Evolutionary conservation across 2,329 filamentous ascomycete species (phyloP).

Genomic region (Diaporthe sp.): DNA sequence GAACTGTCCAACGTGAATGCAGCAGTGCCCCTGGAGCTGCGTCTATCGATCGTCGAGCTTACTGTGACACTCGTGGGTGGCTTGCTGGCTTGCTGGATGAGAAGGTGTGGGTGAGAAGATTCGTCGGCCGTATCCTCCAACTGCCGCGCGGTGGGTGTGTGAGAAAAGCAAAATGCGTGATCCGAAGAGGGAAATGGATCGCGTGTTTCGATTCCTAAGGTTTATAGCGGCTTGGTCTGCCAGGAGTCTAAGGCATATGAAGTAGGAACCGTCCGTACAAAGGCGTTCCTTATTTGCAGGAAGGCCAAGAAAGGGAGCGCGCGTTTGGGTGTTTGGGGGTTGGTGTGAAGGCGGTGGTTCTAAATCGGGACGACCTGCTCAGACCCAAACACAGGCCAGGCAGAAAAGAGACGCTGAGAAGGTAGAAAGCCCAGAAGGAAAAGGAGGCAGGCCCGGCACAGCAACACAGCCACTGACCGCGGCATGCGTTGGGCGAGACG

Average conservation of each 20-base stretch:
- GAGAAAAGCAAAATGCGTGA: background rate
- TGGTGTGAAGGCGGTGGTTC: background rate
- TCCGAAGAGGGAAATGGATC: background rate
- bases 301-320: constrained; percentile 2
- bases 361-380: background rate
- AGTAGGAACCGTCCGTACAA: background rate
- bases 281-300: background rate
- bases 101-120: background rate
- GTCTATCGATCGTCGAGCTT: constrained; percentile 3
- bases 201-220: constrained; percentile 12
- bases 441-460: background rate
- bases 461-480: constrained; percentile 27
- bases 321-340: constrained; percentile 13
- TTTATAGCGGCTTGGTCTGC: constrained; percentile 24
- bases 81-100: background rate
- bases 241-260: background rate
- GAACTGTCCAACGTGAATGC: background rate
- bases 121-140: background rate
- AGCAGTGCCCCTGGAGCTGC: constrained; percentile 3
- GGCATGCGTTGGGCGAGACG: constrained; percentile 15
- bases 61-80: constrained; percentile 2
- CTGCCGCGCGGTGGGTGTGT: background rate
- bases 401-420: background rate
- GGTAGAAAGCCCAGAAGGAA: background rate
- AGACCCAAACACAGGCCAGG: constrained; percentile 2